A percentile compares a stretch with the other conserved stretches of the same genome.
Evolutionary conservation across 2,329 filamentous ascomycete species (phyloP).

Genomic region (Tolypocladium sp.): DNA sequence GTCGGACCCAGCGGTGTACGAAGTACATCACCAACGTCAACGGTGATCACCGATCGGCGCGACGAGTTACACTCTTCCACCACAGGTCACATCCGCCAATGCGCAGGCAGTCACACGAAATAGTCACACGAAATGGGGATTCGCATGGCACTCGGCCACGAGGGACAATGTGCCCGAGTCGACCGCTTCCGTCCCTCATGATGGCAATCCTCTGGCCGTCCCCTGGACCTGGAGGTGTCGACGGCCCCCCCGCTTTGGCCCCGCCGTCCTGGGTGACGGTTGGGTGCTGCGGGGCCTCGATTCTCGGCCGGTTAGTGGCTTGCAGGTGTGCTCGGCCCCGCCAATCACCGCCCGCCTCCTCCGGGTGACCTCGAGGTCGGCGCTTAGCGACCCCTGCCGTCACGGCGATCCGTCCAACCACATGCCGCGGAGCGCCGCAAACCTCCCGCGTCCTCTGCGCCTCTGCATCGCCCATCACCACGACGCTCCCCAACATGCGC

Average conservation of each 20-base stretch:
- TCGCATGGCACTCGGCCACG: neutral
- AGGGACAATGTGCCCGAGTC: neutral
- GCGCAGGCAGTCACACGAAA: neutral
- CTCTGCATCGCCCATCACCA: conserved; percentile 5
- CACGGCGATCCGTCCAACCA: conserved; percentile 32
- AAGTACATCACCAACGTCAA: neutral
- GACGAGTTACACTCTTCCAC: neutral
- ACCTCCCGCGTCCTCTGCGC: conserved; percentile 5
- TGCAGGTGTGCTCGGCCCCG: neutral
- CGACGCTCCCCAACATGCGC: conserved; percentile 1
- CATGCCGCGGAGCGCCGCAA: conserved; percentile 6
- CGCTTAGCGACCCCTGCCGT: conserved; percentile 28
- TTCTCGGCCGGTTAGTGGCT: neutral
- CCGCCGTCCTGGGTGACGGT: too few relatives aligned
- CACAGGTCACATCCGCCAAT: neutral
- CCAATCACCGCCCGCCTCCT: conserved; percentile 13
- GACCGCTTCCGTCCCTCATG: too few relatives aligned
- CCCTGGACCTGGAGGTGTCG: neutral
- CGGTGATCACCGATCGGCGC: neutral
- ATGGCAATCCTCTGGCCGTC: neutral
- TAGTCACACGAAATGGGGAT: too few relatives aligned
- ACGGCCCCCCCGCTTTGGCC: neutral
- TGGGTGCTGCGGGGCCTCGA: neutral
- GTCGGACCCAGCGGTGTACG: too few relatives aligned
- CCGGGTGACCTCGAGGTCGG: conserved; percentile 13